A percentile compares a stretch with the other conserved stretches of the same genome.
Evolutionary conservation across 140 eudicot species (phyloP).

Genomic region (Oenanthe javanica): DNA sequence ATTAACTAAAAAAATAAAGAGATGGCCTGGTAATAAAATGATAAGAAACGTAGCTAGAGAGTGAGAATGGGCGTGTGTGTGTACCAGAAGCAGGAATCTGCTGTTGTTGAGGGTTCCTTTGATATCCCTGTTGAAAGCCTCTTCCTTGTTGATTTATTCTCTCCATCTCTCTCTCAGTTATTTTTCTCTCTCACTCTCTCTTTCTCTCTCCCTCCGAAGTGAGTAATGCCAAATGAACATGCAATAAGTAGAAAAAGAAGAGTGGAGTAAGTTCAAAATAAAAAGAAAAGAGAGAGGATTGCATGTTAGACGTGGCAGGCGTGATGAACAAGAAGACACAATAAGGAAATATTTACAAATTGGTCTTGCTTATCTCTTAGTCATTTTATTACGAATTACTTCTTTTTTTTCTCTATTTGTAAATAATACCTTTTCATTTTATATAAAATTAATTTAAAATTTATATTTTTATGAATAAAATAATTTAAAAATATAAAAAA

Average conservation of each 20-base stretch:
- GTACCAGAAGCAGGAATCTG: slow-evolving; percentile 25
- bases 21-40: background rate
- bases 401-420: no score
- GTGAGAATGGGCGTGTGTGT: background rate
- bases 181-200: slow-evolving; percentile 1
- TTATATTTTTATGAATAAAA: no score
- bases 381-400: background rate
- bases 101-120: slow-evolving; percentile 39
- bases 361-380: background rate
- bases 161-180: slow-evolving; percentile 10
- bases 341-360: slow-evolving; percentile 4
- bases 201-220: background rate
- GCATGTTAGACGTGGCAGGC: slow-evolving; percentile 16
- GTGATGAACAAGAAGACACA: slow-evolving; percentile 14
- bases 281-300: background rate
- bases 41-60: background rate
- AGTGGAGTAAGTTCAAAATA: background rate
- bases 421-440: no score
- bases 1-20: background rate
- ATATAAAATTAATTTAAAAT: no score
- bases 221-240: slow-evolving; percentile 17
- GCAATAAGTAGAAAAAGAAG: background rate
- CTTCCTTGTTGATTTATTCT: slow-evolving; percentile 25
- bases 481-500: no score
- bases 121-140: slow-evolving; percentile 71